Base-by-base conservation (phyloP, 2,329 filamentous ascomycete species). In the Pseudogymnoascus destructans region DNA sequence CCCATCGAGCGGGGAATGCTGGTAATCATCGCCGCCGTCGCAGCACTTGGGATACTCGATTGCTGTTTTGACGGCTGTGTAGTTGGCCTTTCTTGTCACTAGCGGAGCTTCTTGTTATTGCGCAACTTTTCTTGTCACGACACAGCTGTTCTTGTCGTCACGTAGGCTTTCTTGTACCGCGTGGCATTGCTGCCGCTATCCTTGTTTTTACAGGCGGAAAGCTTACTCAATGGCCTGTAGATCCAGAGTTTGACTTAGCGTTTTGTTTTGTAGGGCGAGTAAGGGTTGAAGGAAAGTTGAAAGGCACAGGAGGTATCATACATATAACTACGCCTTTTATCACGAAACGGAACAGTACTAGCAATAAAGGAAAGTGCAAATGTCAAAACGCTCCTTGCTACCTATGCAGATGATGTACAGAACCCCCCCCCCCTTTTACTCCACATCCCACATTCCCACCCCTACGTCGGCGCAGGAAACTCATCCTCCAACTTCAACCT, bases 401-500 rank as follows among this genome's bases (percentile, higher is more conserved):
- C 32, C 46, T 52, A 52, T 52, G 46, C 46, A 17, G 46, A 52
- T 52, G 46, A 52, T 52, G 32, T 52, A 52, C 46, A 52, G 6
- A 52, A 52, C 46, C 30, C 25, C 42, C 46, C 30, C 25, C 42
- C 25, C 3, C 11, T 6, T 42, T 23, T 30, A 9, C 25, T 25
- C n/a, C n/a, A 11, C 46, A 4, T 11, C 46, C 46, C 46, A 17
- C 4, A 19, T n/a, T 6, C 46, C 46, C n/a, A 30, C n/a, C 5
- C 5, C 21, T 52, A 52, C 8, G 23, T 52, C 42, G 58, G 58
- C 30, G 33, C 21, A 9, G 90, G 90, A 71, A 98, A 98, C 73
- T 97, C 89, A 69, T 98, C 93, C 67, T 89, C 89, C 64, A 98
- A 74, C 75, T 92, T 88, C 73, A 98, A 76, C 59, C 87, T 79